These are phyloP conservation scores for Scortechinia acanthostroma DNA, from an alignment of 2,329 filamentous ascomycete genomes.

Conservation along the genomic window DNA sequence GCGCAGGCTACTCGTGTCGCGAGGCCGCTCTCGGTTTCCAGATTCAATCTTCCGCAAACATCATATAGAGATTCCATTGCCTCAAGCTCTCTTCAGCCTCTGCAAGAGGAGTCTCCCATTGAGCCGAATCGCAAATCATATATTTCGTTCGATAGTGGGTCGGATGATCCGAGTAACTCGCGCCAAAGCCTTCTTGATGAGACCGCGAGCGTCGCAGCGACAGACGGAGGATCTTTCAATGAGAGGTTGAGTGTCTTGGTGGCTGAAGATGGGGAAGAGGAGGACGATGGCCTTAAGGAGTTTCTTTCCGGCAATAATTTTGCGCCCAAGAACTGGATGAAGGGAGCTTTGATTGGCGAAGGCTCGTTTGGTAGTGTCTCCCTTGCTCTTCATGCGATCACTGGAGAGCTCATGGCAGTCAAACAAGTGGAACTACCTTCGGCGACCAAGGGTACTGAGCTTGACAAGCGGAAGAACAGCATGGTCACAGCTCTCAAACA, in stretches of 20 bases:
- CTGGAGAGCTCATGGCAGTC: conserved; percentile 92
- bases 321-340: conserved; percentile 65
- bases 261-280: conserved; percentile 57
- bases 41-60: conserved; percentile 29
- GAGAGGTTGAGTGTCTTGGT: conserved; percentile 49
- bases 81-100: conserved; percentile 53
- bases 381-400: conserved; percentile 87
- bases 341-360: conserved; percentile 70
- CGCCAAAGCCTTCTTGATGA: conserved; percentile 54
- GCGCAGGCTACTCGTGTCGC: not conserved
- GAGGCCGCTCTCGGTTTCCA: not conserved
- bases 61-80: conserved; percentile 55
- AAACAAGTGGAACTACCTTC: conserved; percentile 93
- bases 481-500: conserved; percentile 98
- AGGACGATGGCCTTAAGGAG: conserved; percentile 51
- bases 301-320: conserved; percentile 60
- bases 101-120: conserved; percentile 57
- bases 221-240: conserved; percentile 47
- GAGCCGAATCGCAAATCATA: conserved; percentile 62
- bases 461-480: conserved; percentile 85
- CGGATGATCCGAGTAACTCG: conserved; percentile 40
- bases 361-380: conserved; percentile 96
- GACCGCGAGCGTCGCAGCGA: conserved; percentile 40
- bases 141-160: conserved; percentile 44
- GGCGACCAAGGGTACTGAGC: conserved; percentile 69